phyloP scores from a whole-genome alignment of 306 rosid genomes.

The Prunus mira region DNA sequence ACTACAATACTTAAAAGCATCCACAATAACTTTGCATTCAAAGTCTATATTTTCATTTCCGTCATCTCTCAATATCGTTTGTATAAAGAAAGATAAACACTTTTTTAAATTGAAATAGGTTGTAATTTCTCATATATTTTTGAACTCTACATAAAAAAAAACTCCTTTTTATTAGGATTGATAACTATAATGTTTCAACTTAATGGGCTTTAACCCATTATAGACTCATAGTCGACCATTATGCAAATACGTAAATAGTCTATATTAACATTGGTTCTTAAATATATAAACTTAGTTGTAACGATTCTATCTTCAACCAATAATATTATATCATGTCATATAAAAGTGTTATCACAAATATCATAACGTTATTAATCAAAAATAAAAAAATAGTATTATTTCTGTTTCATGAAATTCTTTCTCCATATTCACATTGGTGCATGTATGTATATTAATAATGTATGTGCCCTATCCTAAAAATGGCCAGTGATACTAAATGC shows the following conservation, averaged over 20 bases:
- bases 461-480: not conserved
- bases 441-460: not conserved
- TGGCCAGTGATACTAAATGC: not conserved
- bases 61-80: too few relatives aligned
- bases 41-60: too few relatives aligned
- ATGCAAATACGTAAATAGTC: too few relatives aligned
- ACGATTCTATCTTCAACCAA: rapidly evolving
- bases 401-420: rapidly evolving
- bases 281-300: too few relatives aligned
- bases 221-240: too few relatives aligned
- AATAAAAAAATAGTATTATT: rapidly evolving
- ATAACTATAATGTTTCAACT: too few relatives aligned
- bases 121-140: not conserved
- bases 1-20: too few relatives aligned
- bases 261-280: too few relatives aligned
- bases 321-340: rapidly evolving
- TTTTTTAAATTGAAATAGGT: not conserved
- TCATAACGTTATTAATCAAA: rapidly evolving
- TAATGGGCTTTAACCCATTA: too few relatives aligned
- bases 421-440: not conserved
- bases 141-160: not conserved
- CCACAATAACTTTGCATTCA: too few relatives aligned
- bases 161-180: too few relatives aligned
- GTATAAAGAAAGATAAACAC: too few relatives aligned
- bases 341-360: rapidly evolving